A percentile compares a stretch with the other conserved stretches of the same genome.
phyloP scores from a whole-genome alignment of 140 eudicot species.

The Bidens hawaiensis region DNA sequence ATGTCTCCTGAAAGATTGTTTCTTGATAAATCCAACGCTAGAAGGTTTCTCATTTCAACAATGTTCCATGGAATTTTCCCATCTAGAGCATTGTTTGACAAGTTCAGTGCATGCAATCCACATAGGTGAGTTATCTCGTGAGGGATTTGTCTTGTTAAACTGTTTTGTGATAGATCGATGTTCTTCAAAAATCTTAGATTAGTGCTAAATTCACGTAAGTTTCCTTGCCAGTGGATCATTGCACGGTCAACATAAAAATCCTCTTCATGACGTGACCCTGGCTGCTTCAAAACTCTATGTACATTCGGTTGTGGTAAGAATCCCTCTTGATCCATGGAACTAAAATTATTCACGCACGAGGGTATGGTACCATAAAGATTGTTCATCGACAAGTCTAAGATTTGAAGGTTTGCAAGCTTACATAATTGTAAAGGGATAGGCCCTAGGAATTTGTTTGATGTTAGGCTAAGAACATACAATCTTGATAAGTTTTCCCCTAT shows the following conservation, averaged over 20 bases:
- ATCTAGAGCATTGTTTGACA: conserved; percentile 1
- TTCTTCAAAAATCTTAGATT: conserved; percentile 17
- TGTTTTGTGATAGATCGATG: conserved; percentile 33
- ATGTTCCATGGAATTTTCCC: too few relatives aligned
- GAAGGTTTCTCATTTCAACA: too few relatives aligned
- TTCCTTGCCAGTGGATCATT: conserved; percentile 21
- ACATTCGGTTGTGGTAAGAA: too few relatives aligned
- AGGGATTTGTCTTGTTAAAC: too few relatives aligned
- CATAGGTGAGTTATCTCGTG: too few relatives aligned
- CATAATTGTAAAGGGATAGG: too few relatives aligned
- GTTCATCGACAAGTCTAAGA: conserved; percentile 35
- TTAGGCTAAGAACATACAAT: conserved; percentile 21
- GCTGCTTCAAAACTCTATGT: too few relatives aligned
- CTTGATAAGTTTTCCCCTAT: conserved; percentile 20
- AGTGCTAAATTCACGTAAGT: conserved; percentile 13
- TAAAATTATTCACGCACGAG: too few relatives aligned
- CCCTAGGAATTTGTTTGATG: conserved; percentile 32
- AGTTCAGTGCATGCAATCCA: conserved; percentile 9
- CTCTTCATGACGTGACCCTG: too few relatives aligned
- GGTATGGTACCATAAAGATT: too few relatives aligned
- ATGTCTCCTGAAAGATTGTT: not conserved
- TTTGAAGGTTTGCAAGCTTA: conserved; percentile 11
- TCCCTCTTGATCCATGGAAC: conserved; percentile 14
- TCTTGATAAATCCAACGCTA: not conserved
- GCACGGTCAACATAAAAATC: too few relatives aligned